Evolutionary conservation across 129 eudicot genomes (phyloP).

Genomic region (sunflower (Helianthus annuus)): HanXRQr2.0-SUNRISE NC_035447.2:167944957-167945456

Average conservation of each 20-base stretch:
- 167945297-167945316: too few relatives aligned
- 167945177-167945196: neutral
- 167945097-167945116: too few relatives aligned
- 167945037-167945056: neutral
- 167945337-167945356: neutral
- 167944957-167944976: neutral
- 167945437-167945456: slow-evolving; percentile 34
- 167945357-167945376: neutral
- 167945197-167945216: neutral
- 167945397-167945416: neutral
- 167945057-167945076: neutral
- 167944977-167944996: neutral
- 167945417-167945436: neutral
- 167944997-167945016: neutral
- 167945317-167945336: neutral
- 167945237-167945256: neutral
- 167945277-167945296: too few relatives aligned
- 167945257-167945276: too few relatives aligned
- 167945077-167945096: too few relatives aligned
- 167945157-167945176: neutral
- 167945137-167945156: neutral
- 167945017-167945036: neutral
- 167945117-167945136: neutral
- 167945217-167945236: neutral
- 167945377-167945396: neutral